A percentile compares a stretch with the other conserved stretches of the same genome.
These are phyloP conservation scores for Globisporangium apiculatum DNA, from an alignment of 352 stramenopile species.

Conservation along the genomic window DNA sequence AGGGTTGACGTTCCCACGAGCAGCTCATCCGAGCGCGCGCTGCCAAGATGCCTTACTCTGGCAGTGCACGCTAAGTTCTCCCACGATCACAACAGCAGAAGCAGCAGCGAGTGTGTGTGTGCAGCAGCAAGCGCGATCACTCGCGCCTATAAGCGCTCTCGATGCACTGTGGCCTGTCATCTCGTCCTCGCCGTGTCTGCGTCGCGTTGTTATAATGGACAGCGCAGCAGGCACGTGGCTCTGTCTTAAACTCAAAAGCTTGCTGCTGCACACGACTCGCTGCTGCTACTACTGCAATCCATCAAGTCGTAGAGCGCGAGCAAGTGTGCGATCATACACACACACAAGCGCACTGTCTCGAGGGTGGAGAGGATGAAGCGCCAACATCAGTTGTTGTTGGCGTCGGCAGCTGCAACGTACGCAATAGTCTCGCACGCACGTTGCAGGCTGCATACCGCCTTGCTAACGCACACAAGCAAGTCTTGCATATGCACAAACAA, in stretches of 20 bases:
- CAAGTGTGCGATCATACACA: background rate
- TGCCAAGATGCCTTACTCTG: too few relatives aligned
- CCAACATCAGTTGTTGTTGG: too few relatives aligned
- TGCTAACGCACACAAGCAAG: background rate
- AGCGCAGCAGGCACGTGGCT: conserved; percentile 1
- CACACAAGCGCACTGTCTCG: background rate
- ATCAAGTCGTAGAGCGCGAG: background rate
- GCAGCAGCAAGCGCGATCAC: background rate
- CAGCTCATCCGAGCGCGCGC: too few relatives aligned
- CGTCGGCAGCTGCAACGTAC: too few relatives aligned
- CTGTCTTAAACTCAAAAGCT: conserved; percentile 21
- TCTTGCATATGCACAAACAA: background rate
- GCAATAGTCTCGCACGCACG: background rate
- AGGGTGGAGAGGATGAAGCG: background rate
- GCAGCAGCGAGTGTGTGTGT: background rate
- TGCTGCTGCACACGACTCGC: background rate
- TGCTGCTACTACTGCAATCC: background rate
- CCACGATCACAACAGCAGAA: too few relatives aligned
- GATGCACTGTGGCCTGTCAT: too few relatives aligned
- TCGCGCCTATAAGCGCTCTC: background rate
- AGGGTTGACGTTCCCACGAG: too few relatives aligned
- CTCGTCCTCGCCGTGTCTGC: too few relatives aligned
- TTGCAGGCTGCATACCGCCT: background rate
- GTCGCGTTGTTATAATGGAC: too few relatives aligned
- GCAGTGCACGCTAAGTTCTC: too few relatives aligned